These are phyloP conservation scores for Pseudonitzschia pungens DNA, from an alignment of 108 stramenopile genomes.

Conservation along the genomic window DNA sequence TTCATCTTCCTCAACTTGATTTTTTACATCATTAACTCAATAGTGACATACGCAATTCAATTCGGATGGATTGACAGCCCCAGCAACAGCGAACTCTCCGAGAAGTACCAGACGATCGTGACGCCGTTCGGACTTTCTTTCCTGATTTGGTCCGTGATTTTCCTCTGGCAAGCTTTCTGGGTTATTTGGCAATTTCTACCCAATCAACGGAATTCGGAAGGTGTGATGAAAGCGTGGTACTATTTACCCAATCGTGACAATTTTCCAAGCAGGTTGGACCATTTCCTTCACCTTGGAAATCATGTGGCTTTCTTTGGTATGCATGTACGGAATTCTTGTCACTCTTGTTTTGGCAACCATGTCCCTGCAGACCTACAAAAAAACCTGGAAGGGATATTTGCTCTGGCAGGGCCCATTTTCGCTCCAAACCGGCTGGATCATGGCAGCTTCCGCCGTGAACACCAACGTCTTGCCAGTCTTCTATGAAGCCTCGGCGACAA, in stretches of 20 bases:
- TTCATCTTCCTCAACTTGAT: constrained; percentile 57
- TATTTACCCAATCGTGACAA: constrained; percentile 49
- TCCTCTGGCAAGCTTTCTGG: constrained; percentile 58
- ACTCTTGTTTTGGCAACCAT: constrained; percentile 8
- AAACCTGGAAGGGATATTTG: constrained; percentile 47
- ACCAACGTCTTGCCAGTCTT: constrained; percentile 61
- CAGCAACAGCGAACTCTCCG: constrained; percentile 49
- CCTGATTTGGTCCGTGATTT: constrained; percentile 74
- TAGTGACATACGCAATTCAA: constrained; percentile 58
- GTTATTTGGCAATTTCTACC: constrained; percentile 45
- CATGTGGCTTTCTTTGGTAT: constrained; percentile 45
- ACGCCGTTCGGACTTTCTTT: constrained; percentile 63
- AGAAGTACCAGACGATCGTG: constrained; percentile 77
- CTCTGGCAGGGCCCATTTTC: constrained; percentile 65
- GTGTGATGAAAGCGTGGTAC: constrained; percentile 36
- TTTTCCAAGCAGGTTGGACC: constrained; percentile 66
- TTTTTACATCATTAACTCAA: constrained; percentile 58
- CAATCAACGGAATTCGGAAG: constrained; percentile 36
- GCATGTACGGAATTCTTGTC: constrained; percentile 56
- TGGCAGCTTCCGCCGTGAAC: constrained; percentile 67
- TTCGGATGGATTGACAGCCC: constrained; percentile 32
- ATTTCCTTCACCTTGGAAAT: constrained; percentile 58
- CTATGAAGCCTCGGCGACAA: constrained; percentile 26
- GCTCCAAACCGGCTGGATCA: constrained; percentile 77
- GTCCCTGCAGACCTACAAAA: not conserved